phyloP scores from a whole-genome alignment of 805 yeast genomes.

The Starmera dryadoides region DNA sequence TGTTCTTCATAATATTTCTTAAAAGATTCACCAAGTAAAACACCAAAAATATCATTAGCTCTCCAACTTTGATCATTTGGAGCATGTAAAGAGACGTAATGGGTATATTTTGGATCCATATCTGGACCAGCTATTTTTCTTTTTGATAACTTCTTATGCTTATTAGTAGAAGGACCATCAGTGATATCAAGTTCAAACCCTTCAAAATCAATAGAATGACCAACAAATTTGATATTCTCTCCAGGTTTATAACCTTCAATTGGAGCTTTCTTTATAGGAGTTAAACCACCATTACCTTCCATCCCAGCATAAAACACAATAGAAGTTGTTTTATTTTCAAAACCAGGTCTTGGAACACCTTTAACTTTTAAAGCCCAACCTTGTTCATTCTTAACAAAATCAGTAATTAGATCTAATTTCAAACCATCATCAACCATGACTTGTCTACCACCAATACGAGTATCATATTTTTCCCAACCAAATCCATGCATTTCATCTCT shows the following conservation, averaged over 20 bases:
- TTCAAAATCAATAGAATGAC: conserved; percentile 59
- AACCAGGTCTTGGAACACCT: conserved; percentile 53
- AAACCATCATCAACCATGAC: conserved; percentile 60
- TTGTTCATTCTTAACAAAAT: conserved; percentile 65
- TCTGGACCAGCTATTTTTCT: conserved; percentile 28
- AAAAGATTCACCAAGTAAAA: conserved; percentile 66
- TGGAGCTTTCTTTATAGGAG: conserved; percentile 28
- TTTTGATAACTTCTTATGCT: conserved; percentile 28
- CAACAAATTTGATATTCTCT: conserved; percentile 36
- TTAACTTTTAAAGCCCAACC: conserved; percentile 78
- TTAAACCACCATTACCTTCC: conserved; percentile 49
- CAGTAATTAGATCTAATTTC: conserved; percentile 55
- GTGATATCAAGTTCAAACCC: conserved; percentile 53
- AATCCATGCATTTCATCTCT: conserved; percentile 63
- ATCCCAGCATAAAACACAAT: conserved; percentile 74
- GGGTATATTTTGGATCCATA: conserved; percentile 52
- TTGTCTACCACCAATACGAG: conserved; percentile 82
- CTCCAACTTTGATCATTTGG: conserved; percentile 73
- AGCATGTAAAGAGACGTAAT: conserved; percentile 59
- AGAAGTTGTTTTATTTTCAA: conserved; percentile 45
- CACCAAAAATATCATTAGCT: conserved; percentile 67
- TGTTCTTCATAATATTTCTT: conserved; percentile 28
- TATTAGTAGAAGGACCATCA: conserved; percentile 43
- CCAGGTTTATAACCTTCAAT: conserved; percentile 21
- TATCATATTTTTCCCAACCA: conserved; percentile 86